Percentiles rank a stretch among this genome's conserved stretches.
These are phyloP conservation scores for Mrakia blollopis DNA, from an alignment of 768 basidiomycete species.

Conservation along the genomic window DNA sequence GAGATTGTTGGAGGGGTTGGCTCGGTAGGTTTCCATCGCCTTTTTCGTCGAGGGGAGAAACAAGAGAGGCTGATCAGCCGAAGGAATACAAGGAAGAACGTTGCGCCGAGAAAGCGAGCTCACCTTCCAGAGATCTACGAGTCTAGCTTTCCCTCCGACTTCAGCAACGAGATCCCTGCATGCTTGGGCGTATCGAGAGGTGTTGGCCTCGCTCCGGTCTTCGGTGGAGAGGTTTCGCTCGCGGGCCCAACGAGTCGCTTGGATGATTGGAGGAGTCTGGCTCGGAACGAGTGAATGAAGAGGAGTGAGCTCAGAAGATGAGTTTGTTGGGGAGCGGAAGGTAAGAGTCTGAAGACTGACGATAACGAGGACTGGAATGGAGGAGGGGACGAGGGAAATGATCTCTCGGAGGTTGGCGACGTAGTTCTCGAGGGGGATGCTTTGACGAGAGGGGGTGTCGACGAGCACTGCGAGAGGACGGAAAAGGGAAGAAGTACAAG, in stretches of 20 bases:
- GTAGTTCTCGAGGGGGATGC: conserved; percentile 13
- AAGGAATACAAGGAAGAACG: background rate
- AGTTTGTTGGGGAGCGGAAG: background rate
- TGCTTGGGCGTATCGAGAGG: conserved; percentile 20
- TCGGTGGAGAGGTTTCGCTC: background rate
- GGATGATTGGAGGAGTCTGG: conserved; percentile 24
- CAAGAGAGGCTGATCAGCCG: background rate
- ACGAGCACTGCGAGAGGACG: conserved; percentile 7
- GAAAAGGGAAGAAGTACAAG: background rate
- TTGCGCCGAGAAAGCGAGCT: background rate
- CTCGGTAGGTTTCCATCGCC: conserved; percentile 25
- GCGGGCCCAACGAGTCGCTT: conserved; percentile 5
- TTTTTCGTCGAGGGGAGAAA: background rate
- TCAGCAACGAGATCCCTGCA: conserved; percentile 13
- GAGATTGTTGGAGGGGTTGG: background rate
- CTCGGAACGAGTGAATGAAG: background rate
- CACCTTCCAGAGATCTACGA: conserved; percentile 28
- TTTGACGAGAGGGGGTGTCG: conserved; percentile 12
- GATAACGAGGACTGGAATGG: conserved; percentile 8
- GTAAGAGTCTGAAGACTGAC: background rate
- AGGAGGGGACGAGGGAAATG: conserved; percentile 22
- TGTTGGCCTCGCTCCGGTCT: conserved; percentile 22
- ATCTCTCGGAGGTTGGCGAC: conserved; percentile 17
- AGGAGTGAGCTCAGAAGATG: background rate
- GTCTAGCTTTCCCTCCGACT: conserved; percentile 11